Evolutionary conservation across 2,329 filamentous ascomycete genomes (phyloP).

Genomic region (Cordyceps javanica): DNA sequence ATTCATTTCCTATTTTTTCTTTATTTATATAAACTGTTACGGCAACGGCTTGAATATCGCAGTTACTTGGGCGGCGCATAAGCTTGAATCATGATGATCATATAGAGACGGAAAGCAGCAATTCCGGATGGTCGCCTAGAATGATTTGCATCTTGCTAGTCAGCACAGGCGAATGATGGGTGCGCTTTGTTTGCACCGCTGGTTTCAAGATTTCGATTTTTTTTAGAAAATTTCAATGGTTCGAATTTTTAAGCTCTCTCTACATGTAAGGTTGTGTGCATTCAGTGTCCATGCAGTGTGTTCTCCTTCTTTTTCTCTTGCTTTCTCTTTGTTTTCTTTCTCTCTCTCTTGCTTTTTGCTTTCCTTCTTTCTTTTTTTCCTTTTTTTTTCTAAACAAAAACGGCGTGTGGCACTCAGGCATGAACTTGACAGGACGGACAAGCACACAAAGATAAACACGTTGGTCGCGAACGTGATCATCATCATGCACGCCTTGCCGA

Average conservation of each 20-base stretch:
- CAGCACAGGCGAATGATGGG: background rate
- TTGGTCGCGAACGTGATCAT: background rate
- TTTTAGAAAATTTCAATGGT: background rate
- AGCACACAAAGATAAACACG: background rate
- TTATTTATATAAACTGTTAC: background rate
- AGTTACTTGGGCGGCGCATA: background rate
- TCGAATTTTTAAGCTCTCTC: background rate
- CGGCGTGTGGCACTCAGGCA: background rate
- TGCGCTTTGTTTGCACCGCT: background rate
- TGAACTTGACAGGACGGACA: background rate
- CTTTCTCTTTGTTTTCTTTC: background rate
- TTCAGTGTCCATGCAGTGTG: too few species aligned
- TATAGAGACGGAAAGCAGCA: background rate
- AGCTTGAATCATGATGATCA: background rate
- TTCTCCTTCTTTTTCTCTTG: background rate
- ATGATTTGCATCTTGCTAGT: background rate
- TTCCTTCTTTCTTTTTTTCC: background rate
- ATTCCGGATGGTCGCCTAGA: background rate
- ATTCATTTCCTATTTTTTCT: background rate
- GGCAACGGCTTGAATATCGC: background rate
- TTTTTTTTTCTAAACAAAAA: background rate
- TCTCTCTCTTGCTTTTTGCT: background rate
- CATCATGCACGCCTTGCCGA: background rate
- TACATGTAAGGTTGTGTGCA: background rate
- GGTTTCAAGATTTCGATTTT: background rate